A percentile compares a stretch with the other conserved stretches of the same genome.
Conservation (phyloP, 176 grass and related monocot species). For the Puya raimondii region DNA sequence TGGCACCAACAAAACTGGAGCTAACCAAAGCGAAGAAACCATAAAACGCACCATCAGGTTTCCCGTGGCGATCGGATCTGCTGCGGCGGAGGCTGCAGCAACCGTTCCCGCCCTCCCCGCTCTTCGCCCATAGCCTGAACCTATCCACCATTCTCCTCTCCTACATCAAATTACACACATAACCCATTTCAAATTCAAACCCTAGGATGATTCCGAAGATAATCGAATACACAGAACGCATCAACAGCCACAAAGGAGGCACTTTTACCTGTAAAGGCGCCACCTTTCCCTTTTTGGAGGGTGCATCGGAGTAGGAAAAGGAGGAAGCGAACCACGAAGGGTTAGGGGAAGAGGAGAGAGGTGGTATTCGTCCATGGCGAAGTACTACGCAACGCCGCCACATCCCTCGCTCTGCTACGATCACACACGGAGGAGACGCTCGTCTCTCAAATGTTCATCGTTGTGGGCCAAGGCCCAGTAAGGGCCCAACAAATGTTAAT, state of each 20-base stretch:
- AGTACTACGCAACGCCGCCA: slow-evolving; percentile 17
- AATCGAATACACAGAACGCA: neutral
- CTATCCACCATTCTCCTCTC: slow-evolving; percentile 60
- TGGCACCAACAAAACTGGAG: neutral
- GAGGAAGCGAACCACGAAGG: slow-evolving; percentile 14
- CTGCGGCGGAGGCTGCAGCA: slow-evolving; percentile 46
- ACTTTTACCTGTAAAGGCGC: slow-evolving; percentile 44
- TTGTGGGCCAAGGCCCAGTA: neutral
- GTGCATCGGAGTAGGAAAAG: slow-evolving; percentile 16
- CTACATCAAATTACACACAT: slow-evolving; percentile 14
- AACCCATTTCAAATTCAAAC: neutral
- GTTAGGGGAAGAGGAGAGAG: slow-evolving; percentile 2
- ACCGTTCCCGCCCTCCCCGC: slow-evolving; percentile 56
- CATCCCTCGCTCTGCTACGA: slow-evolving; percentile 13
- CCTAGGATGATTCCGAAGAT: neutral
- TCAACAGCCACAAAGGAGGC: neutral
- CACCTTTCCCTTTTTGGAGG: slow-evolving; percentile 30
- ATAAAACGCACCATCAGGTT: slow-evolving; percentile 40
- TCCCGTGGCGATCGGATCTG: slow-evolving; percentile 34
- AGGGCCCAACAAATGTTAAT: neutral
- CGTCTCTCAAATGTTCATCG: neutral
- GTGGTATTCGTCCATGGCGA: slow-evolving; percentile 16
- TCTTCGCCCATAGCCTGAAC: slow-evolving; percentile 50
- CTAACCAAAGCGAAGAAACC: neutral
- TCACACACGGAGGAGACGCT: neutral